phyloP scores from a whole-genome alignment of 805 yeast genomes.

The Metschnikowia kofuensis region DNA sequence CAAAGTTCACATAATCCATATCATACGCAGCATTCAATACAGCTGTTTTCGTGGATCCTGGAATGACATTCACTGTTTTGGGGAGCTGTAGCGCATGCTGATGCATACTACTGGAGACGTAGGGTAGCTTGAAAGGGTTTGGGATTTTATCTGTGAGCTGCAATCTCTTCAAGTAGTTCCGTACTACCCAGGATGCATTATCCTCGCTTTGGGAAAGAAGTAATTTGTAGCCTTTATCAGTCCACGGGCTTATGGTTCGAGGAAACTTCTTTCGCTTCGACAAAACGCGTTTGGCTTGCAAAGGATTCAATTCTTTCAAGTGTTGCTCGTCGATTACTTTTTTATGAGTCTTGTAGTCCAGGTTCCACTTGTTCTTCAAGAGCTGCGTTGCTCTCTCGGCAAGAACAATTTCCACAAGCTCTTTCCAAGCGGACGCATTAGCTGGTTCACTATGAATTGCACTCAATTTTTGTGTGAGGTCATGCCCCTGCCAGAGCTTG shows the following conservation, averaged over 20 bases:
- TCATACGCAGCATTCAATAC: slow-evolving; percentile 31
- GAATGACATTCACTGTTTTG: slow-evolving; percentile 14
- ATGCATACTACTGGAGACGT: slow-evolving; percentile 17
- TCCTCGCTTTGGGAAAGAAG: slow-evolving; percentile 14
- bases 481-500: slow-evolving; percentile 13
- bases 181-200: slow-evolving; percentile 20
- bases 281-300: slow-evolving; percentile 10
- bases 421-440: slow-evolving; percentile 6
- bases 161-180: slow-evolving; percentile 27
- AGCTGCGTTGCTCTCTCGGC: slow-evolving; percentile 13
- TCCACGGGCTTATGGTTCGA: not conserved
- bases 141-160: slow-evolving; percentile 29
- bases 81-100: slow-evolving; percentile 13
- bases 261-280: slow-evolving; percentile 3
- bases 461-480: slow-evolving; percentile 11
- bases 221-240: slow-evolving; percentile 14
- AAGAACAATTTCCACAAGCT: slow-evolving; percentile 16
- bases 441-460: slow-evolving; percentile 4
- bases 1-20: slow-evolving; percentile 27
- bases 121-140: slow-evolving; percentile 31
- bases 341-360: slow-evolving; percentile 13
- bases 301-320: slow-evolving; percentile 9
- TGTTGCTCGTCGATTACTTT: slow-evolving; percentile 10
- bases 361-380: slow-evolving; percentile 19
- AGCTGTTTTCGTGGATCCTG: slow-evolving; percentile 23